phyloP scores from a whole-genome alignment of 2,329 filamentous ascomycete species.

The Chaetomium sp. region DNA sequence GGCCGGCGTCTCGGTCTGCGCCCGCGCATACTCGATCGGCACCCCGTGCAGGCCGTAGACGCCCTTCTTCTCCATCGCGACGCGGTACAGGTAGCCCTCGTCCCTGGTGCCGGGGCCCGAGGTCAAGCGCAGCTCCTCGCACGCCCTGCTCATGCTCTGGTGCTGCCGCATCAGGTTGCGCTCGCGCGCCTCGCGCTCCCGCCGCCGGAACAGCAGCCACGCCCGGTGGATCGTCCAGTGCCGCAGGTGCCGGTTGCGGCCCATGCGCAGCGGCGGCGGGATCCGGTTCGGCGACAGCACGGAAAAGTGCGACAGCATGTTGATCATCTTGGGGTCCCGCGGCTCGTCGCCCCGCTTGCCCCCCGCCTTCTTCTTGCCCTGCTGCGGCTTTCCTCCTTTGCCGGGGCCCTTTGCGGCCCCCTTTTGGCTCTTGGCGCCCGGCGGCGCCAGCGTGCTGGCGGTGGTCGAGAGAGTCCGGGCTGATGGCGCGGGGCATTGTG shows the following conservation, averaged over 20 bases:
- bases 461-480: constrained; percentile 26
- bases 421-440: constrained; percentile 13
- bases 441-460: constrained; percentile 4
- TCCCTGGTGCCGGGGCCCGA: constrained; percentile 59
- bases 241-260: constrained; percentile 80
- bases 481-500: constrained; percentile 18
- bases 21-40: constrained; percentile 87
- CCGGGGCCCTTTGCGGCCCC: constrained; percentile 1
- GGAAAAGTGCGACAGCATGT: constrained; percentile 40
- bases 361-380: constrained; percentile 10
- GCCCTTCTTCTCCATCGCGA: constrained; percentile 89
- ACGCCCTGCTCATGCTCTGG: constrained; percentile 79
- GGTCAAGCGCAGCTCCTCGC: constrained; percentile 74
- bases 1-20: constrained; percentile 80
- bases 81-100: constrained; percentile 76
- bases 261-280: constrained; percentile 78
- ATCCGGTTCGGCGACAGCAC: constrained; percentile 38
- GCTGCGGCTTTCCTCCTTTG: constrained; percentile 3
- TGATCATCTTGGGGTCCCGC: constrained; percentile 41
- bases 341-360: constrained; percentile 24
- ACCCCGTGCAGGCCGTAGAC: constrained; percentile 72
- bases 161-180: constrained; percentile 76
- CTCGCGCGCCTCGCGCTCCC: constrained; percentile 65
- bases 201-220: constrained; percentile 78
- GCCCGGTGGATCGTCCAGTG: constrained; percentile 99